A percentile compares a stretch with the other conserved stretches of the same genome.
These are phyloP conservation scores for Penicillium sp. DNA, from an alignment of 2,329 filamentous ascomycete genomes.

Conservation along the genomic window DNA sequence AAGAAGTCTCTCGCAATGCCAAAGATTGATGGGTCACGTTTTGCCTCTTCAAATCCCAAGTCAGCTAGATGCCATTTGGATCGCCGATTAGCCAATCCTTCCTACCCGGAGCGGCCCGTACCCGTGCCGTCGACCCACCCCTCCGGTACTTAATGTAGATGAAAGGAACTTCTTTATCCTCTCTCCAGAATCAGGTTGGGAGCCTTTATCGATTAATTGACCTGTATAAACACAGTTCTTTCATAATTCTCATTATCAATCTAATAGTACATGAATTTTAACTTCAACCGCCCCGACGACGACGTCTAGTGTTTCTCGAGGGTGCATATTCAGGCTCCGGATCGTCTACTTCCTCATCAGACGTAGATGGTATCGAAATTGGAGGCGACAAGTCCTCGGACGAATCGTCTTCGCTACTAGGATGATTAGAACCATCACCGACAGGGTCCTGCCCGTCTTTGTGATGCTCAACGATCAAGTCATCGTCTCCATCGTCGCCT, in stretches of 20 bases:
- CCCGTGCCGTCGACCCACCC: too few relatives aligned
- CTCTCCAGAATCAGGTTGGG: too few relatives aligned
- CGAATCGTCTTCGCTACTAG: not conserved
- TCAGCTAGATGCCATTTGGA: not conserved
- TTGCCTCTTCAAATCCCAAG: too few relatives aligned
- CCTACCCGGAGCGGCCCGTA: not conserved
- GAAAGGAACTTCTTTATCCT: too few relatives aligned
- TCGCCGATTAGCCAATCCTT: not conserved
- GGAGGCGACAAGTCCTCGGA: conserved; percentile 5
- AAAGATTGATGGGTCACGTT: too few relatives aligned
- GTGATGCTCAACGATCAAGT: conserved; percentile 33
- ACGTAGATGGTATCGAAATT: conserved; percentile 13
- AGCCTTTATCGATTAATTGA: too few relatives aligned
- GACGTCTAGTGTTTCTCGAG: conserved; percentile 25
- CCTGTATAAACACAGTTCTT: not conserved
- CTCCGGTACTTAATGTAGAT: too few relatives aligned
- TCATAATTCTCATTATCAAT: not conserved
- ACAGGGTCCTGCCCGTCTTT: not conserved
- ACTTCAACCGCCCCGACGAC: conserved; percentile 1
- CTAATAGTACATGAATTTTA: not conserved
- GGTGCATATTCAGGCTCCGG: conserved; percentile 21
- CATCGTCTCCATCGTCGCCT: conserved; percentile 24
- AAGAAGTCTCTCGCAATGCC: too few relatives aligned
- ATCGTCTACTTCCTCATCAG: conserved; percentile 9
- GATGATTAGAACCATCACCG: not conserved